Evolutionary conservation across 192 early-diverging fungal genomes (phyloP).

Genomic region (Linnemannia exigua): DNA sequence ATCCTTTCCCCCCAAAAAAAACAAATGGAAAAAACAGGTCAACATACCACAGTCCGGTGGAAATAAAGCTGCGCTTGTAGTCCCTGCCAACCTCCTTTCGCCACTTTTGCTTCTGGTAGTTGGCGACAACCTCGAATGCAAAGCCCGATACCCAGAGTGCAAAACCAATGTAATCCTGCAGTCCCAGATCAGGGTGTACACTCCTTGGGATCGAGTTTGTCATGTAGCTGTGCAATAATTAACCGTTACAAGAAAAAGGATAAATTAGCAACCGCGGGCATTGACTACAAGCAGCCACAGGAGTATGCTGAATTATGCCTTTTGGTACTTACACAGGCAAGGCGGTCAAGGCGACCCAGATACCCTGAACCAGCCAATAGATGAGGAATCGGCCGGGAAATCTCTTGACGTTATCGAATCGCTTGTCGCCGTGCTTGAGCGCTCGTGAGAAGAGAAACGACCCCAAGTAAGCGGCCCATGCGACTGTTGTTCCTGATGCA

Average conservation of each 20-base stretch:
- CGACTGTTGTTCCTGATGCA: conserved; percentile 37
- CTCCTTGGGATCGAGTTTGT: conserved; percentile 46
- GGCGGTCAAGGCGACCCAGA: conserved; percentile 53
- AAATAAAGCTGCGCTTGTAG: conserved; percentile 56
- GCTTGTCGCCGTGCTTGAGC: conserved; percentile 47
- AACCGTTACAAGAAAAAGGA: not conserved
- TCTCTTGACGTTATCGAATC: conserved; percentile 48
- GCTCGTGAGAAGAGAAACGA: conserved; percentile 43
- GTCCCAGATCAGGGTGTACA: conserved; percentile 41
- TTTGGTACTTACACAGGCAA: conserved; percentile 45
- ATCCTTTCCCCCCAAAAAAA: too few relatives aligned
- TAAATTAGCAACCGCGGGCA: not conserved
- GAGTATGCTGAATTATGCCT: too few relatives aligned
- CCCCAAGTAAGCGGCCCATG: conserved; percentile 51
- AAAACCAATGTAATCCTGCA: conserved; percentile 40
- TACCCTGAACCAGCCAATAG: conserved; percentile 54
- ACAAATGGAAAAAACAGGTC: not conserved
- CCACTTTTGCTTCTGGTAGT: conserved; percentile 52
- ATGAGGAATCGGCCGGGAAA: conserved; percentile 26
- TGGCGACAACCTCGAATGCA: conserved; percentile 37
- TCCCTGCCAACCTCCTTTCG: conserved; percentile 44
- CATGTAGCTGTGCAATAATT: conserved; percentile 24
- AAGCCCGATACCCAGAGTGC: conserved; percentile 45
- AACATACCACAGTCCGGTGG: conserved; percentile 37
- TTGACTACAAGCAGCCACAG: not conserved